Percentiles rank a stretch among this genome's conserved stretches.
Conservation (phyloP, 768 basidiomycete genomes). For the Amanita subjunquillea region DNA sequence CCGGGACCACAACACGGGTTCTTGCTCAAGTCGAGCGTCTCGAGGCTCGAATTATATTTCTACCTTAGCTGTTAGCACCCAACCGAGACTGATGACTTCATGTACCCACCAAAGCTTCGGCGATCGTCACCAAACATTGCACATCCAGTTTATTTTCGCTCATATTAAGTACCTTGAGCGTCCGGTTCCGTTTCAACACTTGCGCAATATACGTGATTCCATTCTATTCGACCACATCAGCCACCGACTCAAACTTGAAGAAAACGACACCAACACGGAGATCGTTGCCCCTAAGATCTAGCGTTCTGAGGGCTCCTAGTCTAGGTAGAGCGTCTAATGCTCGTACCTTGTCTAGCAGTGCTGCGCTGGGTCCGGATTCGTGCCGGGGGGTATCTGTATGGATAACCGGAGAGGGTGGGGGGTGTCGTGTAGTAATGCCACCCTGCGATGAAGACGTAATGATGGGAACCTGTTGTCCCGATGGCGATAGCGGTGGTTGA, state of each 20-base stretch:
- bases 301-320: slow-evolving; percentile 74
- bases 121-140: slow-evolving; percentile 65
- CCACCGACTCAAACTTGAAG: neutral
- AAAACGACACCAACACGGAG: slow-evolving; percentile 48
- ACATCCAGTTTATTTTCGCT: slow-evolving; percentile 93
- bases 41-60: slow-evolving; percentile 93
- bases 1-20: slow-evolving; percentile 90
- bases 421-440: slow-evolving; percentile 38
- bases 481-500: slow-evolving; percentile 33
- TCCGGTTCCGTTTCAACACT: slow-evolving; percentile 92
- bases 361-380: slow-evolving; percentile 52
- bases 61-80: slow-evolving; percentile 17
- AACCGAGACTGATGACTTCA: neutral
- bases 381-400: slow-evolving; percentile 17
- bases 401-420: slow-evolving; percentile 12
- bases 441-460: slow-evolving; percentile 57
- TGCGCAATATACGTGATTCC: slow-evolving; percentile 90
- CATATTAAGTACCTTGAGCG: slow-evolving; percentile 87
- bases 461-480: slow-evolving; percentile 43
- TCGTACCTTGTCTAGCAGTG: slow-evolving; percentile 78
- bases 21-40: slow-evolving; percentile 87
- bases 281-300: slow-evolving; percentile 92
- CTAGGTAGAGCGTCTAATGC: slow-evolving; percentile 84
- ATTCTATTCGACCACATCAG: slow-evolving; percentile 23
- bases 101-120: slow-evolving; percentile 74